These are phyloP conservation scores for Pholiota conissans DNA, from an alignment of 768 basidiomycete species.

Conservation along the genomic window DNA sequence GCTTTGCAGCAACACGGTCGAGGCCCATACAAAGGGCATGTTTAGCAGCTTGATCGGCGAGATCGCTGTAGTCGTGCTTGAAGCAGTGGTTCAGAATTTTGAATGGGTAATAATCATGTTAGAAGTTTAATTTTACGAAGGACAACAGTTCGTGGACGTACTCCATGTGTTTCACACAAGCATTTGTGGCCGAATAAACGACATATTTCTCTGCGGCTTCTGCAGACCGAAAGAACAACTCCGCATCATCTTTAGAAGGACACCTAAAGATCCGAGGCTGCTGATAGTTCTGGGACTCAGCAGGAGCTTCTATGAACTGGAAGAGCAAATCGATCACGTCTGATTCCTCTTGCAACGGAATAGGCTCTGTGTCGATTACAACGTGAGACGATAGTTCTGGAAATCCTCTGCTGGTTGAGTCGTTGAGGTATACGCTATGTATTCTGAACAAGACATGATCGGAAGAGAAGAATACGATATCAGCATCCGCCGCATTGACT, in stretches of 20 bases:
- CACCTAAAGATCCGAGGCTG: neutral
- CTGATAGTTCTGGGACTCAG: constrained; percentile 1
- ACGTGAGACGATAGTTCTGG: neutral
- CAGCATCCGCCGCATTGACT: too few species aligned
- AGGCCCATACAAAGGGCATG: too few species aligned
- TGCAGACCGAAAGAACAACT: constrained; percentile 7
- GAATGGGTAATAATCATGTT: too few species aligned
- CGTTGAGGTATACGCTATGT: constrained; percentile 1
- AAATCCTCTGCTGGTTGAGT: constrained; percentile 6
- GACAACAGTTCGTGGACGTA: too few species aligned
- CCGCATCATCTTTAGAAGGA: constrained; percentile 1
- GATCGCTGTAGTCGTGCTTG: too few species aligned
- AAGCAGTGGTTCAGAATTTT: too few species aligned
- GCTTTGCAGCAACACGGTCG: too few species aligned
- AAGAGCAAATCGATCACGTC: constrained; percentile 13
- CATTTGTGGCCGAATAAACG: constrained; percentile 20
- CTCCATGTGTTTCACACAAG: constrained; percentile 15
- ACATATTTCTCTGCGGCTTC: constrained; percentile 25
- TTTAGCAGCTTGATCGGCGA: too few species aligned
- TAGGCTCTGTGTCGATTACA: neutral
- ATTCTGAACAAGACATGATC: constrained; percentile 12
- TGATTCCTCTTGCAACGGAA: constrained; percentile 2
- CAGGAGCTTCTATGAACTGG: constrained; percentile 10
- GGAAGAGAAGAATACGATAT: constrained; percentile 12
- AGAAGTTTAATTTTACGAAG: too few species aligned